A percentile compares a stretch with the other conserved stretches of the same genome.
These are phyloP conservation scores for Trebouxiophyceae sp. DNA, from an alignment of 163 green algal genomes.

Conservation along the genomic window DNA sequence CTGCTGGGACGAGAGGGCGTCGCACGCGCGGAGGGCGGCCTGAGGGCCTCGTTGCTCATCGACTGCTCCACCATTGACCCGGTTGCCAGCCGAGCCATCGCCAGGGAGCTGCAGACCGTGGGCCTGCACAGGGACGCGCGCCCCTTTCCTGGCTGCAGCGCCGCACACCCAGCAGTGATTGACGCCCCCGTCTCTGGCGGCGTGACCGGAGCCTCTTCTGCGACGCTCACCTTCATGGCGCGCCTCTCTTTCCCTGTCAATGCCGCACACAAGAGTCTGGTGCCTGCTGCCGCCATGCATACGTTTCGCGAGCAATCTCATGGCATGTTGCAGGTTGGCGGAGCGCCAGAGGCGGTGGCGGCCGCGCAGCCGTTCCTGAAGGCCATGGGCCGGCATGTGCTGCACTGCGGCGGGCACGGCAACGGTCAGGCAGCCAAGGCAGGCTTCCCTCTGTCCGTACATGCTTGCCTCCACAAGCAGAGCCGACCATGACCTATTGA, in stretches of 20 bases:
- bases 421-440: constrained; percentile 45
- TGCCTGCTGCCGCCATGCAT: no score
- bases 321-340: constrained; percentile 34
- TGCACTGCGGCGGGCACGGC: constrained; percentile 34
- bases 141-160: constrained; percentile 13
- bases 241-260: constrained; percentile 2
- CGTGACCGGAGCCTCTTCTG: constrained; percentile 30
- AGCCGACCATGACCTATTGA: no score
- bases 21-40: constrained; percentile 15
- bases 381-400: constrained; percentile 41
- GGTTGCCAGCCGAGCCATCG: constrained; percentile 23
- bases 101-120: constrained; percentile 7
- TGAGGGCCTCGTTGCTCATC: constrained; percentile 33
- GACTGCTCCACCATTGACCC: constrained; percentile 47
- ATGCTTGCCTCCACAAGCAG: no score
- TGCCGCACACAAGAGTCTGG: no score
- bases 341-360: constrained; percentile 14
- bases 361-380: constrained; percentile 34
- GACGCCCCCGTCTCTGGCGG: constrained; percentile 57
- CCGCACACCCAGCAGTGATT: constrained; percentile 30
- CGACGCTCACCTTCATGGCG: constrained; percentile 66
- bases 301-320: no score
- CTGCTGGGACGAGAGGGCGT: constrained; percentile 44
- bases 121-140: constrained; percentile 26
- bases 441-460: no score